Evolutionary conservation across 1,139 yeast genomes (phyloP).

Genomic region (Kurtzmaniella quercitrusa): DNA sequence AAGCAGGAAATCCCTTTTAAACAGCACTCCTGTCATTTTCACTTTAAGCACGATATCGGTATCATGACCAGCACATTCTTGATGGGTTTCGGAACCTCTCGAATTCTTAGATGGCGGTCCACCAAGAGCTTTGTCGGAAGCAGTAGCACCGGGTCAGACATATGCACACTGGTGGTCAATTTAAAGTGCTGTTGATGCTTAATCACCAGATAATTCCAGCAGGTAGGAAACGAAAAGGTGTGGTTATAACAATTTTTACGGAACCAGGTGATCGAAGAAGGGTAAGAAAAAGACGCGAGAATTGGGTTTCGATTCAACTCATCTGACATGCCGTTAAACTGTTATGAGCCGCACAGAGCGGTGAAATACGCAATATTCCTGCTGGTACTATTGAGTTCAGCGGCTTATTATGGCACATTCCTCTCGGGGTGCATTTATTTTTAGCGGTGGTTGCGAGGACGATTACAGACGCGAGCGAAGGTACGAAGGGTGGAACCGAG

Average conservation of each 20-base stretch:
- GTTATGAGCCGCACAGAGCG: not conserved
- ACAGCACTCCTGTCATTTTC: slow-evolving; percentile 30
- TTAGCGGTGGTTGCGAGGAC: slow-evolving; percentile 1
- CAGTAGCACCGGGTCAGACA: slow-evolving; percentile 8
- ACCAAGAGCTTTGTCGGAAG: slow-evolving; percentile 8
- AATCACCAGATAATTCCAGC: not conserved
- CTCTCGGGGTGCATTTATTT: not conserved
- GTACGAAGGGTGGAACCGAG: not conserved
- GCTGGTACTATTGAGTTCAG: not conserved
- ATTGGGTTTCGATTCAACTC: not conserved
- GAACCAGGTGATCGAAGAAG: not conserved
- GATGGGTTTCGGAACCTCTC: slow-evolving; percentile 29
- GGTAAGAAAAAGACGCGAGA: not conserved
- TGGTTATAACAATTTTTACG: not conserved
- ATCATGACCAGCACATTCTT: slow-evolving; percentile 17
- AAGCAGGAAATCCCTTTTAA: slow-evolving; percentile 21
- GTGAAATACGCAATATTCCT: not conserved
- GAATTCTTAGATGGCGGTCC: slow-evolving; percentile 12
- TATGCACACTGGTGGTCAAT: not conserved
- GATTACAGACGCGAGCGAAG: not conserved
- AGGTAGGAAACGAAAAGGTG: not conserved
- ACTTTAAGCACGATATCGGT: slow-evolving; percentile 26
- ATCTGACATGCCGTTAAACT: not conserved
- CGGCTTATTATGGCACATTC: not conserved
- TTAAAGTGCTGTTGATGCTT: not conserved